Evolutionary conservation across 1,284 basidiomycete species (phyloP).

Genomic region (Waitea zeae): DNA sequence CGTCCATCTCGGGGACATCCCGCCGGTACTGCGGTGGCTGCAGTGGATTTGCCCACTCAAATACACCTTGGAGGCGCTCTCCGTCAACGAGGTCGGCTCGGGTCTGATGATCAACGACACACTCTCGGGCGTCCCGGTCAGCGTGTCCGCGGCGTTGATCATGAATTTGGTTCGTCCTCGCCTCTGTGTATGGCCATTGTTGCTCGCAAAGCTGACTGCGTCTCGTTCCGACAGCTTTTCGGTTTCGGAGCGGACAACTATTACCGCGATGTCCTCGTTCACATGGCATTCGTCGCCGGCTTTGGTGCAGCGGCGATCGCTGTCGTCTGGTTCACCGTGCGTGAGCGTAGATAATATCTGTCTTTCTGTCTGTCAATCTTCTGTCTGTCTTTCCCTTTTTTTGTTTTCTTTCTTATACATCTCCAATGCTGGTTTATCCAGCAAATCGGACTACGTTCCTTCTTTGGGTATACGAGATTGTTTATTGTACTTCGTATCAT

Average conservation of each 20-base stretch:
- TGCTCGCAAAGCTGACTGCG: background rate
- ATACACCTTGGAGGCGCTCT: slow-evolving; percentile 67
- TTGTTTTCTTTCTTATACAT: too few species aligned
- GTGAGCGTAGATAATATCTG: too few species aligned
- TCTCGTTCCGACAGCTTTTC: slow-evolving; percentile 37
- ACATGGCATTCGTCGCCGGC: slow-evolving; percentile 71
- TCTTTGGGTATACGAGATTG: too few species aligned
- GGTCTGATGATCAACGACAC: slow-evolving; percentile 72
- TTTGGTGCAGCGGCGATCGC: slow-evolving; percentile 53
- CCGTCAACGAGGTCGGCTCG: slow-evolving; percentile 77
- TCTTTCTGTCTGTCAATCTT: too few species aligned
- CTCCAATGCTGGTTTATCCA: too few species aligned
- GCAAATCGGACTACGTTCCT: too few species aligned
- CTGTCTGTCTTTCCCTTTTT: too few species aligned
- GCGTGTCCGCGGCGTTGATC: slow-evolving; percentile 64
- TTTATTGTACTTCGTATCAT: too few species aligned
- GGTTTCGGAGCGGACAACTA: slow-evolving; percentile 66
- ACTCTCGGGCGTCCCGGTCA: slow-evolving; percentile 66
- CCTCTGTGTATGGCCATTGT: too few species aligned
- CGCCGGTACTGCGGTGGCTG: slow-evolving; percentile 73
- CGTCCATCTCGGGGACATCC: slow-evolving; percentile 65
- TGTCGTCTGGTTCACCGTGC: slow-evolving; percentile 57
- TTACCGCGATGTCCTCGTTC: slow-evolving; percentile 70
- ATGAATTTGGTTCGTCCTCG: slow-evolving; percentile 50
- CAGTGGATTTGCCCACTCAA: slow-evolving; percentile 65